Base-by-base conservation (phyloP, 2,329 filamentous ascomycete genomes). In the Aspergillus fischeri region DNA sequence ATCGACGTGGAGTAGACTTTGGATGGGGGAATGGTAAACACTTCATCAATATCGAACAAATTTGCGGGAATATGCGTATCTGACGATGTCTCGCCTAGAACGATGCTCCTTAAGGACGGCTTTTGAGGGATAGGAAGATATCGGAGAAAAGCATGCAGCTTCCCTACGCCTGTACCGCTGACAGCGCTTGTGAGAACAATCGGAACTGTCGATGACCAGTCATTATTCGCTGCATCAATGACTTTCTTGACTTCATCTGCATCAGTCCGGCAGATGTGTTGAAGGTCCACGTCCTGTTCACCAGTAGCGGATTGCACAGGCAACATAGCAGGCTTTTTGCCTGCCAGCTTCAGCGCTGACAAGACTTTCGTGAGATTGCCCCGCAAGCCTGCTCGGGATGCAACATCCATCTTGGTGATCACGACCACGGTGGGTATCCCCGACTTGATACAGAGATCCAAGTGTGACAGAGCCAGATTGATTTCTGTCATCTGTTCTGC, bases 371-470 rank as follows among this genome's bases (percentile, higher is more conserved):
- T 83, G 59, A 97, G 77, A 0, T 85, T 91, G 52, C 83, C 83
- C 55, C 86, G 85, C 8, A 97, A 72, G 9, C 86, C 86, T 10
- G 78, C 73, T 62, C 87, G 92, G 14, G 88, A 92, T 17, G 92
- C 91, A 47, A 96, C 74, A 65, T 99, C 94, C 60, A 95, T 81
- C 70, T 97, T 99, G 0, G 94, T 97, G 57, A 99, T 88, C 25
- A 93, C 82, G 10, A 99, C 83, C 7, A 89, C 83, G 55, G 97
- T 78, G 0, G 92, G 91, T 9, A 92, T 80, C 21, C 87, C 82
- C 20, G 97, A 78, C 63, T 91, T 90, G 29, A 97, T 79, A 66
- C 92, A 97, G 1, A 99, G 79, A 41, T 92, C 87, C 17, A 99
- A 80, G 74, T 97, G 90, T 2, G 90, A 88, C 62, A 88, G 83